Conservation (phyloP, 176 grass and related monocot species). For the Elymus sibiricus region DNA sequence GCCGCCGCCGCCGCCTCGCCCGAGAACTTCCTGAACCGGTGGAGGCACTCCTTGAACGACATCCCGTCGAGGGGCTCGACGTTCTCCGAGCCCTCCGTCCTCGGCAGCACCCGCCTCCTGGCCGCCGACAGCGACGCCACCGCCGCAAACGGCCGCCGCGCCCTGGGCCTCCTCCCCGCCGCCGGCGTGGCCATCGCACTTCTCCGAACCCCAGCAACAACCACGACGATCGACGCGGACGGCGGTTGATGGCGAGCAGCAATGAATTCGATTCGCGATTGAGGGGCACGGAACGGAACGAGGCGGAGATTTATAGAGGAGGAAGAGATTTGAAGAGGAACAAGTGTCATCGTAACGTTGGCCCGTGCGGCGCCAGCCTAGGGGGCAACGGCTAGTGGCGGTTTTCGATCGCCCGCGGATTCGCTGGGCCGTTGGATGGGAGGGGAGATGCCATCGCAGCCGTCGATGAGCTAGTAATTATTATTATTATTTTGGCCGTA, state of each 20-base stretch:
- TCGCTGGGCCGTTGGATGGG: slow-evolving; percentile 23
- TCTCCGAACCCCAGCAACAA: not conserved
- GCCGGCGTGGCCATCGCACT: slow-evolving; percentile 3
- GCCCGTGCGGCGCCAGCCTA: not conserved
- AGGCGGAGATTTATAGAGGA: slow-evolving; percentile 29
- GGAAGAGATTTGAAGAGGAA: not conserved
- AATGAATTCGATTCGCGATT: slow-evolving; percentile 26
- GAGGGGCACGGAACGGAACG: not conserved
- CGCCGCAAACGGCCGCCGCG: slow-evolving; percentile 30
- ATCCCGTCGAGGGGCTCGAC: not conserved
- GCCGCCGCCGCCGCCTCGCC: not conserved
- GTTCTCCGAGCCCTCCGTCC: not conserved
- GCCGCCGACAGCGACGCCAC: slow-evolving; percentile 4
- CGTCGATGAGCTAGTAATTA: not conserved
- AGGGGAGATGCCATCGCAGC: not conserved
- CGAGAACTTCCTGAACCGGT: slow-evolving; percentile 10
- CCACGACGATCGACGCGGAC: not conserved
- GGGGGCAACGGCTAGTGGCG: slow-evolving; percentile 47
- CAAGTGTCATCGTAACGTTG: not conserved
- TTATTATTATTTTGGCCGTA: not conserved
- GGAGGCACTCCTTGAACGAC: slow-evolving; percentile 14
- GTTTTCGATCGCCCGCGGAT: not conserved
- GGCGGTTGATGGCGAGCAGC: slow-evolving; percentile 28
- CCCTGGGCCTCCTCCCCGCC: slow-evolving; percentile 11
- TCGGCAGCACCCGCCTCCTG: not conserved